Percentiles rank a stretch among this genome's conserved stretches.
Evolutionary conservation across 108 stramenopile genomes (phyloP).

Genomic region (Seminavis robusta): DNA sequence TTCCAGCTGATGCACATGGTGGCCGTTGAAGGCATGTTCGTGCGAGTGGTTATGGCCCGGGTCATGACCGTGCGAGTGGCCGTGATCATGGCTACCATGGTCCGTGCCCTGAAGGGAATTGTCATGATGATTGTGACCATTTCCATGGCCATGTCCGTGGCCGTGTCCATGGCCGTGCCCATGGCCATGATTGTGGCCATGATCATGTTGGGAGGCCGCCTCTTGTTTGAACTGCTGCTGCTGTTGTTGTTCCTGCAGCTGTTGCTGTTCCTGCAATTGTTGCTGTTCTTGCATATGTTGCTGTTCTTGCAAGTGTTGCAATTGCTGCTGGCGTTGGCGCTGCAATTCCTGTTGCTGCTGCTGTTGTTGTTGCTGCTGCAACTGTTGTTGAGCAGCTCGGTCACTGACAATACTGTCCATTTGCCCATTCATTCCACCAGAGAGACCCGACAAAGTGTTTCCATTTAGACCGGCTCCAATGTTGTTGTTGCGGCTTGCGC

Average conservation of each 20-base stretch:
- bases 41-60: slow-evolving; percentile 7
- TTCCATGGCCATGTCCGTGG: too few relatives aligned
- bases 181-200: not conserved
- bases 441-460: too few relatives aligned
- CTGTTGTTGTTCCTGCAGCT: too few relatives aligned
- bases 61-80: slow-evolving; percentile 8
- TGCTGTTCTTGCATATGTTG: not conserved
- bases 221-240: not conserved
- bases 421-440: too few relatives aligned
- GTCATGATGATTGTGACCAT: not conserved
- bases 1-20: slow-evolving; percentile 49
- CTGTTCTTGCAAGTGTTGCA: not conserved
- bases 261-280: not conserved
- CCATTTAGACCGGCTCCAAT: too few relatives aligned
- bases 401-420: too few relatives aligned
- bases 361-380: slow-evolving; percentile 5
- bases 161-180: too few relatives aligned
- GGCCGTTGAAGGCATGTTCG: slow-evolving; percentile 5
- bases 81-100: not conserved
- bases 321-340: not conserved
- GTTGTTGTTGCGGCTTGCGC: too few relatives aligned
- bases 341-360: not conserved
- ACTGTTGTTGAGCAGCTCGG: too few relatives aligned
- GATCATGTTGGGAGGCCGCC: not conserved
- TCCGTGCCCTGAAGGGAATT: too few relatives aligned